phyloP scores from a whole-genome alignment of 768 basidiomycete species.

The Suillus occidentalis region DNA sequence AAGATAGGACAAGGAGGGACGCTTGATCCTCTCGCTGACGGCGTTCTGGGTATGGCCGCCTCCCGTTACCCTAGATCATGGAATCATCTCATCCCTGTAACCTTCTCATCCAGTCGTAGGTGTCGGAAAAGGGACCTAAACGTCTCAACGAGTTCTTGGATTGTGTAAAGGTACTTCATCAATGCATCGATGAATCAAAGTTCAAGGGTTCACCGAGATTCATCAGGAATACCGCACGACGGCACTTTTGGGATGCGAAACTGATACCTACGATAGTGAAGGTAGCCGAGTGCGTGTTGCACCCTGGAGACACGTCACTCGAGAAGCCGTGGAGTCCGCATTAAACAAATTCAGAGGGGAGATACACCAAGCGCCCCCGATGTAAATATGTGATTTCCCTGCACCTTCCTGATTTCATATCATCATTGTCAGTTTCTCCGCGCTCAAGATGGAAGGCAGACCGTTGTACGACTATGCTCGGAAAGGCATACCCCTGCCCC shows the following conservation, averaged over 20 bases:
- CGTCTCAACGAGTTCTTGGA: conserved; percentile 78
- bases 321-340: conserved; percentile 65
- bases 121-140: conserved; percentile 87
- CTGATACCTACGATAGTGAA: conserved; percentile 91
- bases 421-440: conserved; percentile 74
- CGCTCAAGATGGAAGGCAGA: conserved; percentile 97
- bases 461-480: conserved; percentile 96
- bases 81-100: conserved; percentile 5
- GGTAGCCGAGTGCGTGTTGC: conserved; percentile 77
- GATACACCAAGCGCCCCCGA: conserved; percentile 88
- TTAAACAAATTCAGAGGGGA: conserved; percentile 80
- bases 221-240: conserved; percentile 87
- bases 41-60: conserved; percentile 72
- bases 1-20: conserved; percentile 96
- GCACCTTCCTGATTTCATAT: conserved; percentile 3
- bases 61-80: conserved; percentile 2
- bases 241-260: conserved; percentile 90
- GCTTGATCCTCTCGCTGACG: conserved; percentile 94
- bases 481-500: conserved; percentile 84
- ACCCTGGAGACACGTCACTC: conserved; percentile 83
- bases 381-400: conserved; percentile 48
- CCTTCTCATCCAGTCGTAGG: conserved; percentile 66
- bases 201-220: conserved; percentile 19
- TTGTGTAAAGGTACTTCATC: conserved; percentile 73
- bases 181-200: neutral